Evolutionary conservation across 2,329 filamentous ascomycete species (phyloP), one percentile per base, ranked within the genome.

Genomic region (Diplodia intermedia): DNA sequence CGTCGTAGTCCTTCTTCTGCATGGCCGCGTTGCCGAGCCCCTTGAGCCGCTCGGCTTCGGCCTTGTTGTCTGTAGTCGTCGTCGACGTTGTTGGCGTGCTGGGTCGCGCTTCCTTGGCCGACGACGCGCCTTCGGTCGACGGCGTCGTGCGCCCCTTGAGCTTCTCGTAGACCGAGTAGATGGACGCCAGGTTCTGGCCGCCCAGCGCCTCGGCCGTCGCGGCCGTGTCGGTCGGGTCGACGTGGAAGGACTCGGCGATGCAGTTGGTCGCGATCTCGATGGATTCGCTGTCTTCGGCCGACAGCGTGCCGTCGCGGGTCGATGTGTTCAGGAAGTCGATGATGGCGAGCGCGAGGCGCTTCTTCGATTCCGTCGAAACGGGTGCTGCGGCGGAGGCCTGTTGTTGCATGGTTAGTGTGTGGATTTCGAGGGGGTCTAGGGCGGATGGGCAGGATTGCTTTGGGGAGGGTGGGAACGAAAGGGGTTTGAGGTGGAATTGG

Each of bases 141-240:
- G 71, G 79, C 4, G 80, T 81, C 66, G 81, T 84, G 78, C 88
- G 89, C 69, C 87, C 86, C 83, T 94, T 94, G 72, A 97, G 87
- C 82, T 96, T 97, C 83, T 99, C 95, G 82, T 97, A 98, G 72
- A 97, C 93, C 77, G 89, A 89, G 86, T 96, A 99, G 82, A 99
- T 96, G 80, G 90, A 90, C 70, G 93, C 86, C 70, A 99, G 90
- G 78, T 90, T 94, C 84, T 98, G 93, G 71, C 89, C 87, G 76
- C 93, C 94, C 72, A 97, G 85, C 73, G 94, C 93, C 73, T 91
- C 88, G 72, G 88, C 83, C 74, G 94, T 84, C 74, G 92, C 90
- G 67, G 86, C 83, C 75, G 88, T 85, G 81, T 97, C 90, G 71
- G 86, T 82, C n/a, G 92, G 88, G 81, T 98, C 93, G 75, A 99